Base-by-base conservation (phyloP, 441 rosid genomes). In the Aquilaria agallochum region DNA sequence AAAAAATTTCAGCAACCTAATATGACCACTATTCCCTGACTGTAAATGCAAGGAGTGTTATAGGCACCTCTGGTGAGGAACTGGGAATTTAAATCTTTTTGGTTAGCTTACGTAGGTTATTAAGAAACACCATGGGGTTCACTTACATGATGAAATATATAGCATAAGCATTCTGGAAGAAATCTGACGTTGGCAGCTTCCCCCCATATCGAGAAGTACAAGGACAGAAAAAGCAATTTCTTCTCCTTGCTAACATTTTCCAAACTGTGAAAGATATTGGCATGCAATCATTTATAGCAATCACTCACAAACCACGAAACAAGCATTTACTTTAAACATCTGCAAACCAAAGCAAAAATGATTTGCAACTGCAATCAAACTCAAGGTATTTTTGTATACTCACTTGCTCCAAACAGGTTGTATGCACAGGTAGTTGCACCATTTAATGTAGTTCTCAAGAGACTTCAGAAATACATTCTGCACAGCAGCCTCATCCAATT, bases 101-200 rank as follows among this genome's bases (percentile, higher is more conserved):
- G 5, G 7, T 36, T 7, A 36, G 42, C 42, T 36, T 36, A 36
- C 1, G 42, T 36, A 36, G 42, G 42, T 36, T 30, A 52, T 5
- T n/a, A 62, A 51, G 52, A 11, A 27, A 11, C 31, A 50, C 36
- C 63, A 59, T 36, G 44, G 54, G 57, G 5, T 50, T 53, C 53
- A 79, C 90, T 80, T 75, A 91, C 97, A 75, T 95, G 89, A 80
- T 95, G 99, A 76, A 92, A 95, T 72, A 95, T 88, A 84, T 95
- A 95, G 86, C 99, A 95, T 71, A 95, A 76, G 78, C 99, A 95
- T 81, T 95, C 99, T 31, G 99, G 99, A 83, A 95, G 86, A 72
- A 85, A 95, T 81, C 99, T 85, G 57, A 92, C 65, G 69, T 95
- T 95, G 73, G 98, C 71, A 73, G 98, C 98, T 81, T 95, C 99